Evolutionary conservation across 2,329 filamentous ascomycete species (phyloP), one percentile per base, ranked within the genome.

Genomic region (Aspergillus sp.): DNA sequence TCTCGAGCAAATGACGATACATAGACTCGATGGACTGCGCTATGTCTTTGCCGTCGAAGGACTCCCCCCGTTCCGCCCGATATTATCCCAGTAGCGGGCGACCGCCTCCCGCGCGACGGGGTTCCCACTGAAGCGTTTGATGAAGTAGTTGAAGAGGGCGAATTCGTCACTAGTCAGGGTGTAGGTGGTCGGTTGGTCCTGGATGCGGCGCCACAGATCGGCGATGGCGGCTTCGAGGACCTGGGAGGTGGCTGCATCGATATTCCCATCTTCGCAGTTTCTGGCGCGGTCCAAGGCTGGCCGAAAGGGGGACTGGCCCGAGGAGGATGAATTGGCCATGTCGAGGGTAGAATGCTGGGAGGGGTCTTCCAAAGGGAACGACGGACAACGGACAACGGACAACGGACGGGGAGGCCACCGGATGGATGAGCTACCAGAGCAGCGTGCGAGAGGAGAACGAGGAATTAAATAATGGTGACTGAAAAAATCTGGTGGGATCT

Each of bases 111-210:
- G 76, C 19, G 81, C 77, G 45, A 81, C 64, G 21, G 71, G 65
- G 14, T 73, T 74, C 54, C 82, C 81, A 25, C 75, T 69, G 65
- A 88, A 91, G 9, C 87, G 82, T 57, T 81, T 73, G 57, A 88
- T 86, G 70, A 88, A 93, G 71, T 87, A 93, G 76, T 94, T 95
- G 82, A 95, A 91, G 55, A 95, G 80, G 50, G 88, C 84, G 65
- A 94, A 95, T 73, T 96, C 90, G 71, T 90, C 85, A 57, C 81
- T 78, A 31, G 78, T 84, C 76, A 95, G 85, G 58, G 94, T 72
- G 71, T 93, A 95, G n/a, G 78, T 77, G 47, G 74, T 68, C 1
- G 88, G 88, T 29, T 86, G 76, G 3, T 78, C 76, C 62, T 85
- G 74, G 52, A 95, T 80, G 61, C 83, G 86, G 41, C 66, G 68